Conservation (phyloP, 345 rosid genomes). For the Rhodomyrtus tomentosa region DNA sequence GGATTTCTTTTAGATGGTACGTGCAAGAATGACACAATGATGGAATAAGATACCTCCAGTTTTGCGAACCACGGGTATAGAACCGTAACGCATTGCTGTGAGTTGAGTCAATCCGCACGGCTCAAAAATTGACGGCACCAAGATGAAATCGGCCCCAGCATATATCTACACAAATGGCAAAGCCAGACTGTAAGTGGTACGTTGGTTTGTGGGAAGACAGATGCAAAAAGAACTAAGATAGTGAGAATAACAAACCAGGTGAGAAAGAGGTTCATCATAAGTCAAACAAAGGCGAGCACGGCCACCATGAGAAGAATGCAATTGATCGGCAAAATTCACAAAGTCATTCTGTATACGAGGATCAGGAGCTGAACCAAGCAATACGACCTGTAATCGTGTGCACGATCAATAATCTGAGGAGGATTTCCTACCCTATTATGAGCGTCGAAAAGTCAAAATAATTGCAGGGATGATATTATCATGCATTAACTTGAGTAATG, state of each 20-base stretch:
- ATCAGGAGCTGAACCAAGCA: constrained; percentile 97
- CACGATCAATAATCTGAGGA: neutral
- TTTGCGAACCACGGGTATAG: constrained; percentile 79
- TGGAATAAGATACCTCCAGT: constrained; percentile 56
- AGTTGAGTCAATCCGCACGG: constrained; percentile 96
- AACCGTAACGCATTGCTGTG: constrained; percentile 90
- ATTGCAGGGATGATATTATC: neutral
- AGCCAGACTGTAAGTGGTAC: neutral
- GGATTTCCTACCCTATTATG: neutral
- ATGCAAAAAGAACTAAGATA: neutral
- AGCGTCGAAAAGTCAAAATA: neutral
- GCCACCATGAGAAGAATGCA: constrained; percentile 56
- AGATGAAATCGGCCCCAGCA: constrained; percentile 86
- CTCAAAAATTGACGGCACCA: constrained; percentile 92
- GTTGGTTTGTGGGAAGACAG: neutral
- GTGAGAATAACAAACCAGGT: constrained; percentile 42
- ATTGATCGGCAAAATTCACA: constrained; percentile 60
- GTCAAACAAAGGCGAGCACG: constrained; percentile 74
- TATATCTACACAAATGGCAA: constrained; percentile 40
- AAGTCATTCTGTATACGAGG: constrained; percentile 91
- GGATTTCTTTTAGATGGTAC: neutral
- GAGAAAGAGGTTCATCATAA: constrained; percentile 96
- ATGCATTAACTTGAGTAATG: neutral
- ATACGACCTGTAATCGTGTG: constrained; percentile 46
- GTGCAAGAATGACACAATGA: neutral